phyloP scores from a whole-genome alignment of 192 early-diverging fungal genomes.

The Thoreauomyces humboldtii region DNA sequence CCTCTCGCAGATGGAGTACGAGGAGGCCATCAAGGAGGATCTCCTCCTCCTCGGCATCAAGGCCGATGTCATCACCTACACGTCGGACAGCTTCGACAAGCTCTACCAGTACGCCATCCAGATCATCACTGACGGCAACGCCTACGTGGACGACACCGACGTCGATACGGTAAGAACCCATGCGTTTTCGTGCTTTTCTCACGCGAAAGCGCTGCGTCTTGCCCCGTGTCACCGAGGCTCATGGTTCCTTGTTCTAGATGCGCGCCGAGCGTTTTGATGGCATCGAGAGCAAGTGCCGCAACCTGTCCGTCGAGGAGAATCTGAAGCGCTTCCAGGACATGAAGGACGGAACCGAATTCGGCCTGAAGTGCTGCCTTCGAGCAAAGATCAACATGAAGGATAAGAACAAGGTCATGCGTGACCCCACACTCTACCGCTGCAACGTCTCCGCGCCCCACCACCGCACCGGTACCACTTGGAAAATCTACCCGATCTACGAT shows the following conservation, averaged over 20 bases:
- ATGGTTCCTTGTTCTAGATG: too few species aligned
- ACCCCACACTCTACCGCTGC: conserved; percentile 96
- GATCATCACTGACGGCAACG: conserved; percentile 83
- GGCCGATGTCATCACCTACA: conserved; percentile 75
- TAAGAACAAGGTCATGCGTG: conserved; percentile 90
- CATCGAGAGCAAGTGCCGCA: conserved; percentile 79
- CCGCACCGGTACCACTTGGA: conserved; percentile 87
- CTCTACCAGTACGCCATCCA: conserved; percentile 82
- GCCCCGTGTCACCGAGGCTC: background rate
- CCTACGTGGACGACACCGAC: conserved; percentile 93
- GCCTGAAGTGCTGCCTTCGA: conserved; percentile 76
- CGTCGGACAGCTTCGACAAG: conserved; percentile 88
- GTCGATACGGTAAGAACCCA: conserved; percentile 63
- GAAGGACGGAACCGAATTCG: conserved; percentile 74
- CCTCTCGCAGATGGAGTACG: conserved; percentile 69
- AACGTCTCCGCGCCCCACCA: conserved; percentile 83
- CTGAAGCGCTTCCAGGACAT: conserved; percentile 88
- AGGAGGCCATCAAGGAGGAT: conserved; percentile 94
- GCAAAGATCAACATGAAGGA: conserved; percentile 92
- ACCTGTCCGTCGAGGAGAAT: conserved; percentile 87
- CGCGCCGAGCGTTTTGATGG: conserved; percentile 78
- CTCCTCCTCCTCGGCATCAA: conserved; percentile 82
- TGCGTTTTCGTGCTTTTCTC: conserved; percentile 22
- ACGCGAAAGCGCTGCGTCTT: background rate
- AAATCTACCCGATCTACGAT: conserved; percentile 98